Evolutionary conservation across 208 protist genomes (phyloP), one percentile per base, ranked within the genome.

Genomic region (Zelonia costaricensis): DNA sequence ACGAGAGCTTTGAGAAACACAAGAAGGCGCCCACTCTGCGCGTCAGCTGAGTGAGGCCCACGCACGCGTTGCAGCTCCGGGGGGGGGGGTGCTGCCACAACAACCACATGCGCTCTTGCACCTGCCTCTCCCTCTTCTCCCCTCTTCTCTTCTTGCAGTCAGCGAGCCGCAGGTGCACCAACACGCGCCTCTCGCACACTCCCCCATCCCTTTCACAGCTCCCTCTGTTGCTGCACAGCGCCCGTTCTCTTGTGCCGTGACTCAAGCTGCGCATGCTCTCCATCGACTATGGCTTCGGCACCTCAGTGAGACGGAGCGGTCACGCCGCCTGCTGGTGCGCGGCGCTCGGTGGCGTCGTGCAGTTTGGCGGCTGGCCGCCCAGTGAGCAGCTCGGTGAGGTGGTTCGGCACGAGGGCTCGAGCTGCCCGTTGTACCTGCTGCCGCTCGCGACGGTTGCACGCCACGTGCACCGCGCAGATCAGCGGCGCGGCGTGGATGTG

Each of bases 341-440:
- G 1, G 62, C 70, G 2, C 51, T 73, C 9, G 53, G 72, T n/a
- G 74, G 63, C 15, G 45, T 88, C 31, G 70, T 82, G 13, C 71
- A 83, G 46, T 82, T 88, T 35, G 82, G 82, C 8, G 82, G 82
- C 1, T 82, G 76, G 75, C 82, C 77, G 1, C 78, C 82, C 3
- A 71, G 42, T 13, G 66, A 66, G 25, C 46, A 76, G 30, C 56
- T 82, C 18, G 56, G 52, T n/a, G 56, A 69, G 1, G 67, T 76
- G 31, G 66, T 78, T 0, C 66, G 69, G 30, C 65, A 62, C 30
- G 76, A 87, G 25, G 58, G 65, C 33, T 66, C 68, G 2, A 39
- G 42, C 42, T 83, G 76, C 23, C 73, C 73, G 0, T 62, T 87
- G 25, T 87, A 72, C 45, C 31, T 74, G 30, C 48, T 87, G 47